Evolutionary conservation across 345 rosid species (phyloP).

Genomic region (Citropsis articulata): DNA sequence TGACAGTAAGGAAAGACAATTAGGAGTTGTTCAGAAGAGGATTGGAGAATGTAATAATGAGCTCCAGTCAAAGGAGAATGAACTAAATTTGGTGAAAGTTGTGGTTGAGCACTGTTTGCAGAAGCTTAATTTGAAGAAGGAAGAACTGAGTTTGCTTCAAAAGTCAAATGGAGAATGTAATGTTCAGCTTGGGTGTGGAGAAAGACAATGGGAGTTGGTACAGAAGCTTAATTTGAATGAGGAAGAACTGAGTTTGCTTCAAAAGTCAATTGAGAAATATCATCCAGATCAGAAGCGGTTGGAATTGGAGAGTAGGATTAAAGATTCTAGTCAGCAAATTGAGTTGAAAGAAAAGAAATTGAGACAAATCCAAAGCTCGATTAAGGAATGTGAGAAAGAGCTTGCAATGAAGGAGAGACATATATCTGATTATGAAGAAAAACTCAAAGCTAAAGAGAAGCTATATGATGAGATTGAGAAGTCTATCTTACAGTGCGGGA

Average conservation of each 20-base stretch:
- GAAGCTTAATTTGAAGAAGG: constrained; percentile 9
- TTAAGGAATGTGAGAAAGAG: constrained; percentile 2
- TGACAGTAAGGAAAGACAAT: background rate
- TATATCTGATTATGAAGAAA: constrained; percentile 9
- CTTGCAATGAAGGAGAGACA: constrained; percentile 1
- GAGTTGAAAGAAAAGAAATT: constrained; percentile 15
- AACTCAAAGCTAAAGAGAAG: constrained; percentile 12
- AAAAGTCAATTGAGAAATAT: background rate
- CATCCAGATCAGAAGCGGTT: background rate
- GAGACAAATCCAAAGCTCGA: background rate
- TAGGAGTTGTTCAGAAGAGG: background rate
- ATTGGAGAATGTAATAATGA: background rate
- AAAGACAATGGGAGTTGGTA: no score
- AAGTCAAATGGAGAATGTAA: background rate
- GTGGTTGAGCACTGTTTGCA: background rate
- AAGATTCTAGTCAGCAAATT: constrained; percentile 6
- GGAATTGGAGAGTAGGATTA: background rate
- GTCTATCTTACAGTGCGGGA: background rate
- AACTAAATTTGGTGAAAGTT: constrained; percentile 2
- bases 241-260: constrained; percentile 7
- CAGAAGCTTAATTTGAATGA: constrained; percentile 6
- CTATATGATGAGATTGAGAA: constrained; percentile 9
- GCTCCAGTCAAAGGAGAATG: background rate
- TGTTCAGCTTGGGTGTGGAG: background rate
- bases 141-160: constrained; percentile 5